phyloP scores from a whole-genome alignment of 2,329 filamentous ascomycete genomes.

The Magnaporthiopsis rhizophila region DNA sequence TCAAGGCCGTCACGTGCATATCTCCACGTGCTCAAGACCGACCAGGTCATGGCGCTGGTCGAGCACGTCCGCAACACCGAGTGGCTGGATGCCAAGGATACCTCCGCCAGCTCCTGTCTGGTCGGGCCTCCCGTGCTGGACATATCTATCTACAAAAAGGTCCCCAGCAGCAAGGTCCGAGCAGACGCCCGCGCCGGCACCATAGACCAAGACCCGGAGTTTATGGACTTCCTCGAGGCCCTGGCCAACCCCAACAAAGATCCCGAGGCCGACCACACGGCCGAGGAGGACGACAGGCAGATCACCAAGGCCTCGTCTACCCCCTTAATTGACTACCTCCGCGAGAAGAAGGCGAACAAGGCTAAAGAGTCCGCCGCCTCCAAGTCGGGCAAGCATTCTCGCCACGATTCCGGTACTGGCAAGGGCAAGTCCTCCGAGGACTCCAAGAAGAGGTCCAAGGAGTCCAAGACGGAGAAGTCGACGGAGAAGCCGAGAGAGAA shows the following conservation, averaged over 20 bases:
- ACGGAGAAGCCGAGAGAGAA: slow-evolving; percentile 47
- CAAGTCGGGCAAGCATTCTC: slow-evolving; percentile 47
- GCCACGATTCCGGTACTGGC: slow-evolving; percentile 43
- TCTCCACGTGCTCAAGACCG: slow-evolving; percentile 67
- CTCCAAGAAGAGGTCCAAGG: slow-evolving; percentile 30
- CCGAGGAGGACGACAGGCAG: slow-evolving; percentile 41
- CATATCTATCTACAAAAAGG: slow-evolving; percentile 75
- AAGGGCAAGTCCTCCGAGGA: slow-evolving; percentile 33
- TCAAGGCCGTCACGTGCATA: slow-evolving; percentile 77
- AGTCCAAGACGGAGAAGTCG: slow-evolving; percentile 46
- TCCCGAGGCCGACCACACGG: slow-evolving; percentile 35
- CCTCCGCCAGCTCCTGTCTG: slow-evolving; percentile 62
- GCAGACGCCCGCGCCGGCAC: slow-evolving; percentile 83
- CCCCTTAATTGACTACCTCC: slow-evolving; percentile 80
- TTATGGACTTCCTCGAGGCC: slow-evolving; percentile 84
- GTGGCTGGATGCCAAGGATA: slow-evolving; percentile 78
- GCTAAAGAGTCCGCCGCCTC: slow-evolving; percentile 47
- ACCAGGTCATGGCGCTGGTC: slow-evolving; percentile 58
- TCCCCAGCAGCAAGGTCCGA: slow-evolving; percentile 65
- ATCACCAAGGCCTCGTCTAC: slow-evolving; percentile 67
- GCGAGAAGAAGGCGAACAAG: slow-evolving; percentile 82
- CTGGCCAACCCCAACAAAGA: slow-evolving; percentile 64
- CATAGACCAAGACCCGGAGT: slow-evolving; percentile 94
- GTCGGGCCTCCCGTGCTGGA: slow-evolving; percentile 74
- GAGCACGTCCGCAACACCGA: slow-evolving; percentile 59